Base-by-base conservation (phyloP, 345 rosid species). In the Citrus mangshanensis region DNA sequence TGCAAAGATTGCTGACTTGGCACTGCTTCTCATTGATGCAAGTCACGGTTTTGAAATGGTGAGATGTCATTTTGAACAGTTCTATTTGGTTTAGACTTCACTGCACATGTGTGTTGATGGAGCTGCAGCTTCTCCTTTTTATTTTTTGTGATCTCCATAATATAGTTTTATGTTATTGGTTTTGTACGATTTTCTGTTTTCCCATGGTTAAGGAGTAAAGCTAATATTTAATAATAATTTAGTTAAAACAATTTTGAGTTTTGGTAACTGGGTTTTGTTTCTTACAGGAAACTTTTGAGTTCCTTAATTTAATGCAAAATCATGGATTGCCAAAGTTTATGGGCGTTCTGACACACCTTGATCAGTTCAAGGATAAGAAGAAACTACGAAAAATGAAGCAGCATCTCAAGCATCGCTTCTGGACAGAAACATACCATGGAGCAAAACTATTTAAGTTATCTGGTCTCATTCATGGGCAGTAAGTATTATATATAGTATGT, bases 261-360 rank as follows among this genome's bases (percentile, higher is more conserved):
- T 64, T 21, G 66, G 4, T 73, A 75, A 18, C 60, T 83, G 37
- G 7, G 14, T 72, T 84, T 60, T 58, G 76, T 64, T 66, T 80
- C 18, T 77, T 73, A 65, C 88, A 95, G 98, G 98, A 95, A 86
- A 92, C 95, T 5, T 95, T 95, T 85, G 99, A 95, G 77, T 95
- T 95, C 85, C 97, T 95, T 55, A 95, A 95, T 84, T 91, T 95
- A 82, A 84, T 95, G 93, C 93, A 92, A 89, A 89, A 89, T 74
- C 99, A 95, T 84, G 99, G 99, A 74, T 93, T 94, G 80, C 95
- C 99, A 55, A 93, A 80, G 83, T 88, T 95, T 80, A 93, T 95
- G 95, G 99, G 99, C 74, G 97, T 95, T 74, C 97, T 95, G 73
- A 92, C 99, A 42, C 98, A 95, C 83, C 97, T 95, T 72, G 99